Evolutionary conservation across 441 rosid genomes (phyloP).

Genomic region (Flueggea neowawraea): DNA sequence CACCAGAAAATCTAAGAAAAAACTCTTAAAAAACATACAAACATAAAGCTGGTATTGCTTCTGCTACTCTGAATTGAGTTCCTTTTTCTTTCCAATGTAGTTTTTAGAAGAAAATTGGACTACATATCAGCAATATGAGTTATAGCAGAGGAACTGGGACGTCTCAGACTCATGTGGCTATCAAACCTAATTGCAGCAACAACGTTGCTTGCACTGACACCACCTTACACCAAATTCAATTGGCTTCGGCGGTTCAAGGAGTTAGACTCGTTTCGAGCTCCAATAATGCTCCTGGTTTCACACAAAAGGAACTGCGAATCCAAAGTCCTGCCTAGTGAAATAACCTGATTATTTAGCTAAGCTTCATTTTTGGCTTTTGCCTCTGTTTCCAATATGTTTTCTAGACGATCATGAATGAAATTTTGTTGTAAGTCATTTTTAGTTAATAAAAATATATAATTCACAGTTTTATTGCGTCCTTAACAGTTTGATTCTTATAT

Average conservation of each 20-base stretch:
- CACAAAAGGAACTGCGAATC: background rate
- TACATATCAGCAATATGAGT: slow-evolving; percentile 34
- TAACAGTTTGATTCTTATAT: no score
- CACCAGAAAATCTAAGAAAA: slow-evolving; percentile 18
- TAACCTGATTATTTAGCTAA: background rate
- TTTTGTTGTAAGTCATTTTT: no score
- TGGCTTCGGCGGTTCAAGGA: slow-evolving; percentile 14
- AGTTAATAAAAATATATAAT: no score
- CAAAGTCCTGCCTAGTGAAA: slow-evolving; percentile 16
- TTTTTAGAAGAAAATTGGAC: slow-evolving; percentile 17
- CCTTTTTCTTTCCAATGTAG: background rate
- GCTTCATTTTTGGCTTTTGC: background rate
- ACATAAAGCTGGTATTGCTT: slow-evolving; percentile 2
- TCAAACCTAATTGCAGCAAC: slow-evolving; percentile 43
- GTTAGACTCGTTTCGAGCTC: slow-evolving; percentile 18
- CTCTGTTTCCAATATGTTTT: background rate
- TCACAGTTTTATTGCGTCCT: no score
- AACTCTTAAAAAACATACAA: background rate
- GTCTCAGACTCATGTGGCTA: slow-evolving; percentile 35
- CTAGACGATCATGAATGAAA: no score
- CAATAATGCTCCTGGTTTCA: slow-evolving; percentile 18
- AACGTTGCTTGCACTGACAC: slow-evolving; percentile 33
- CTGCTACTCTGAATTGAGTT: background rate
- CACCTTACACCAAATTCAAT: slow-evolving; percentile 21
- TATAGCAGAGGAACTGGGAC: slow-evolving; percentile 38